phyloP scores from a whole-genome alignment of 805 yeast genomes.

The Ogataea methylovora region DNA sequence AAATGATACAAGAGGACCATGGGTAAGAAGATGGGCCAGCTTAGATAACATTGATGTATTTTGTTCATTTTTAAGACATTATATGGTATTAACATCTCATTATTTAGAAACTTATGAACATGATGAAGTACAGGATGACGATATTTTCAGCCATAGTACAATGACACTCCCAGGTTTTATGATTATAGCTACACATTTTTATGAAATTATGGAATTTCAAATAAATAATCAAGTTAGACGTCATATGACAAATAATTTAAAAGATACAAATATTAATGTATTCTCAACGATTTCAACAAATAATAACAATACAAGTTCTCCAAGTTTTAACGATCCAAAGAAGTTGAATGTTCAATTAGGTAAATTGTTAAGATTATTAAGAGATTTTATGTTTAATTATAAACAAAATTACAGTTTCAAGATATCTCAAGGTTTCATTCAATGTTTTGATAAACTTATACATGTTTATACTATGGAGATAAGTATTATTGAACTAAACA shows the following conservation, averaged over 20 bases:
- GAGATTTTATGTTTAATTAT: slow-evolving; percentile 27
- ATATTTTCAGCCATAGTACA: slow-evolving; percentile 8
- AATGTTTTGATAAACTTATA: slow-evolving; percentile 15
- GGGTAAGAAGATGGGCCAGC: slow-evolving; percentile 58
- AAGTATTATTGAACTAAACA: slow-evolving; percentile 14
- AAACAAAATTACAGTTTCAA: slow-evolving; percentile 21
- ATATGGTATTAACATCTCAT: slow-evolving; percentile 27
- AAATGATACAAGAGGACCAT: slow-evolving; percentile 48
- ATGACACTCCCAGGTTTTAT: slow-evolving; percentile 37
- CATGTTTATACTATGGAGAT: slow-evolving; percentile 17
- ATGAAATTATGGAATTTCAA: slow-evolving; percentile 28
- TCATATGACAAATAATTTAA: too few species aligned
- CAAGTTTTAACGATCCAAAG: not conserved
- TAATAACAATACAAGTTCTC: not conserved
- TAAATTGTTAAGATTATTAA: slow-evolving; percentile 25
- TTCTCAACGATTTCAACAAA: not conserved
- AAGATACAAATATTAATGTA: too few species aligned
- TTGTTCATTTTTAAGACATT: slow-evolving; percentile 55
- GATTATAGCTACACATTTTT: slow-evolving; percentile 37
- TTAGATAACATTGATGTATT: slow-evolving; percentile 48
- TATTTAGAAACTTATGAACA: slow-evolving; percentile 7
- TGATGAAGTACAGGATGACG: slow-evolving; percentile 3
- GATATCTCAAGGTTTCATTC: slow-evolving; percentile 13
- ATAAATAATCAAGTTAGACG: slow-evolving; percentile 7
- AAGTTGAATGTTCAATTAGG: slow-evolving; percentile 10